Evolutionary conservation across 2,329 filamentous ascomycete genomes (phyloP), one percentile per base, ranked within the genome.

Genomic region (Monosporascus sp.): DNA sequence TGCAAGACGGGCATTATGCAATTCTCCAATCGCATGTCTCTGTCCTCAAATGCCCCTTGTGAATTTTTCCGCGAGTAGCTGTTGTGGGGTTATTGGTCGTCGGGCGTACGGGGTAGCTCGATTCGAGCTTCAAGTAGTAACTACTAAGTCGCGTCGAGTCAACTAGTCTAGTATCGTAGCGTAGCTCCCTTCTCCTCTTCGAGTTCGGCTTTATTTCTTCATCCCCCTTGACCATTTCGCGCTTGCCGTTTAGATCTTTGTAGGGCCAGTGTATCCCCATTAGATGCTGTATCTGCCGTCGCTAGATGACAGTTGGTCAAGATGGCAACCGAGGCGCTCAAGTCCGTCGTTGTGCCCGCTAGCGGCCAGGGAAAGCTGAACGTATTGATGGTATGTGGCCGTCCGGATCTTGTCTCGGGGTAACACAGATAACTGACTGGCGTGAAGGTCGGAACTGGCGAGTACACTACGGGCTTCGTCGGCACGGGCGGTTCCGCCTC

Each of bases 381-480:
- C 61, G 84, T 88, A 61, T 76, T 88, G 67, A 88, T 88, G 85
- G 85, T 85, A 64, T 67, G 75, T 65, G 43, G 48, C 43, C 25
- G n/a, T 35, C 46, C 20, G 24, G 15, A 7, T 43, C 24, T 22
- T 55, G 3, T 38, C 39, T 22, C 25, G 31, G 15, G 36, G 35
- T 35, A 9, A 36, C 45, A 36, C n/a, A 39, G 50, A 59, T 50
- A 49, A 50, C 47, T 62, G 46, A 64, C 54, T 51, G 22, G 50
- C 36, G 20, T 22, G 49, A 56, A 86, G 88, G 83, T 96, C 54
- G 92, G 92, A 60, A 96, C 92, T 11, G 93, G 92, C 66, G 92
- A 97, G 80, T 97, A 97, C 79, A 97, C 93, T 64, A 97, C 93
- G 44, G 92, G 92, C 54, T 97, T 94, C 63, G 91, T 96, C 53